Evolutionary conservation across 495 filamentous ascomycete genomes (phyloP), one percentile per base, ranked within the genome.

Genomic region (Hypoxylon lienhwacheense): DNA sequence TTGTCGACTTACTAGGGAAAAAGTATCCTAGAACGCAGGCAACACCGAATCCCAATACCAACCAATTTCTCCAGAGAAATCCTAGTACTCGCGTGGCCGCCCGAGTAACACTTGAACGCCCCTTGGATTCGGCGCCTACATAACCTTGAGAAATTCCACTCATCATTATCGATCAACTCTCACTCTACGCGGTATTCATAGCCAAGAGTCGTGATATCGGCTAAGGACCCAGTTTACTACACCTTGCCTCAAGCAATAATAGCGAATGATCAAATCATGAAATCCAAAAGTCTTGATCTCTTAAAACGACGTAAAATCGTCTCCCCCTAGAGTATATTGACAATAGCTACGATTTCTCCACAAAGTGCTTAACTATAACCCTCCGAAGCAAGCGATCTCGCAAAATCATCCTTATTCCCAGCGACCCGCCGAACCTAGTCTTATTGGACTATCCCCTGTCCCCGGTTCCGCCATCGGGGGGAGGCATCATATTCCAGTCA

Each of bases 61-160:
- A 74, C 77, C 79, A 83, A 59, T 83, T 80, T 36, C 72, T 72
- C 21, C 74, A 64, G 49, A 83, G 51, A 53, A 80, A 70, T 8
- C 40, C 43, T 5, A 70, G 37, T 29, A 64, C 54, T 26, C 29
- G 54, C 24, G 46, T 64, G 29, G 17, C 35, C 8, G 43, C 14
- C 15, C 36, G 58, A 20, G 34, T 7, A 24, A 15, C 29, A 36
- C 31, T 66, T 64, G 22, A 61, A 15, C 24, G 53, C 37, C 21
- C 52, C 37, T 59, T 56, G 41, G 17, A 45, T 40, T 39, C 61
- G 21, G 56, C 21, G n/a, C 26, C n/a, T 12, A n/a, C 47, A 29
- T 26, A n/a, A 14, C 22, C 24, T 31, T 21, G 28, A 25, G 26
- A 21, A 32, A 37, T 19, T 28, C 41, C 51, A n/a, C 25, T 12